Percentiles rank a stretch among this genome's conserved stretches.
Evolutionary conservation across 352 stramenopile species (phyloP).

Genomic region (Phytophthora pistaciae): DNA sequence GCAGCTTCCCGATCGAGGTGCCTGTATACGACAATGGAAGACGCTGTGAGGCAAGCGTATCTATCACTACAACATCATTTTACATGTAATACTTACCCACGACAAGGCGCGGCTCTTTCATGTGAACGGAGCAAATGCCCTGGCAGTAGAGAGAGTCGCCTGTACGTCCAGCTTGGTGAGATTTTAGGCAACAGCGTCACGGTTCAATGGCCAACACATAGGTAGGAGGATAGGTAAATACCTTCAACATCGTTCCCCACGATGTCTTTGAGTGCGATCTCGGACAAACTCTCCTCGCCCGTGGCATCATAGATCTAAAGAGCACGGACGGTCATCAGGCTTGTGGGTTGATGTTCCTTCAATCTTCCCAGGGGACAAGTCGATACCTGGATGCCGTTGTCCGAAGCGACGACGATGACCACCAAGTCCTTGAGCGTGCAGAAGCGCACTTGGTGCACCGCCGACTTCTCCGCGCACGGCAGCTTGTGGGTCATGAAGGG

Average conservation of each 20-base stretch:
- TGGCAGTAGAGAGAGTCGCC: conserved; percentile 63
- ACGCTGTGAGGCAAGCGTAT: neutral
- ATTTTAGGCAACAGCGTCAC: neutral
- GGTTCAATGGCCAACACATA: neutral
- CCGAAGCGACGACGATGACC: conserved; percentile 73
- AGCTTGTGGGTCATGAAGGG: conserved; percentile 53
- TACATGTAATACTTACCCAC: conserved; percentile 43
- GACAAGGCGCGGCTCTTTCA: conserved; percentile 52
- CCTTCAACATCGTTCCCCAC: conserved; percentile 55
- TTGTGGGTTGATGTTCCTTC: neutral
- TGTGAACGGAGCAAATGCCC: conserved; percentile 67
- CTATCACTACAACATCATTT: neutral
- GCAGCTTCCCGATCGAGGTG: conserved; percentile 65
- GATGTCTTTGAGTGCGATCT: conserved; percentile 67
- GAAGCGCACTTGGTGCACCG: conserved; percentile 73
- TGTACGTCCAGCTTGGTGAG: conserved; percentile 15
- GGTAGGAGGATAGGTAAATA: conserved; percentile 9
- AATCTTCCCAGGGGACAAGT: neutral
- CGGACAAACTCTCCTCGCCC: conserved; percentile 61
- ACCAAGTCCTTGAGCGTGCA: conserved; percentile 51
- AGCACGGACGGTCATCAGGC: neutral
- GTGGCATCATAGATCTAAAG: conserved; percentile 70
- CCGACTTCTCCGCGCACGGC: conserved; percentile 55
- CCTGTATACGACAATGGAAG: conserved; percentile 29
- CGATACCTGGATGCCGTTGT: conserved; percentile 64